Conservation (phyloP, 106 monocot genomes). For the Chionographis japonica region DNA sequence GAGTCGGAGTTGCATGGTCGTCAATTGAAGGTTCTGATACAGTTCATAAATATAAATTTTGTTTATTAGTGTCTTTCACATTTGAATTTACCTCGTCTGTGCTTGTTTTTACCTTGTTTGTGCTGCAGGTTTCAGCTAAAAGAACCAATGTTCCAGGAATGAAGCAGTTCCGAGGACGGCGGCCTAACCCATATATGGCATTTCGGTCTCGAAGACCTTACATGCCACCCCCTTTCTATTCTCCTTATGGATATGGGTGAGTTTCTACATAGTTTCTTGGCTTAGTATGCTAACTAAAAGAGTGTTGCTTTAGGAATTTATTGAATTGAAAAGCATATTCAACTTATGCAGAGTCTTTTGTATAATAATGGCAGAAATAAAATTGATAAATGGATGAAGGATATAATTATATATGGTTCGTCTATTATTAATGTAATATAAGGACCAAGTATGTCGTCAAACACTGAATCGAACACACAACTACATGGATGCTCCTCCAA, state of each 20-base stretch:
- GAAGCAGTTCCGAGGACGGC: constrained; percentile 26
- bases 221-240: constrained; percentile 23
- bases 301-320: background rate
- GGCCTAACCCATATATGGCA: constrained; percentile 4
- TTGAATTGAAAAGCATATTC: too few species aligned
- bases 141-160: constrained; percentile 31
- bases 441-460: too few species aligned
- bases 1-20: constrained; percentile 61
- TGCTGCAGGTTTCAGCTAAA: constrained; percentile 22
- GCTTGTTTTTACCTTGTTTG: background rate
- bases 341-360: too few species aligned
- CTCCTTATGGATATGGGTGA: constrained; percentile 17
- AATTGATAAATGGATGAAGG: too few species aligned
- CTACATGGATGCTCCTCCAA: too few species aligned
- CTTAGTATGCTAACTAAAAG: background rate
- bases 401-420: too few species aligned
- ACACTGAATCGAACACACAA: too few species aligned
- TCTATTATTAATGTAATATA: too few species aligned
- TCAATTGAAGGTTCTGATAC: constrained; percentile 36
- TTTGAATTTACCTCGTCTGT: background rate
- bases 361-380: too few species aligned
- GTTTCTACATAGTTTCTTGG: background rate
- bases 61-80: too few species aligned
- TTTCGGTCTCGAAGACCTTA: constrained; percentile 14
- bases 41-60: too few species aligned